Evolutionary conservation across 768 basidiomycete genomes (phyloP), one percentile per base, ranked within the genome.

Genomic region (Phanerochaete carnosa): DNA sequence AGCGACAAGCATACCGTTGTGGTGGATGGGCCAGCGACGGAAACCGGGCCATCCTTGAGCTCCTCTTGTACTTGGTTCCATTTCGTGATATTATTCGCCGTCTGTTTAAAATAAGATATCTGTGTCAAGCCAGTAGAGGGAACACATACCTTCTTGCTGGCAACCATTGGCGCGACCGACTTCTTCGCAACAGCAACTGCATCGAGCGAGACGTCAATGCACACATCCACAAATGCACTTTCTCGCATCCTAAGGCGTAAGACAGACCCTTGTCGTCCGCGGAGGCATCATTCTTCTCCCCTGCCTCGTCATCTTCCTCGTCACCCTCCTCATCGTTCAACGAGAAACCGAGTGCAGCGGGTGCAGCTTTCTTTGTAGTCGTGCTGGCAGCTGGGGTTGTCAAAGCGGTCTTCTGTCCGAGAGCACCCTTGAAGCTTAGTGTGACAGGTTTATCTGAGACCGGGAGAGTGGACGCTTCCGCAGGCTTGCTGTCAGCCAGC

Each of bases 31-130:
- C 39, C 65, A 59, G 71, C 32, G 8, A 55, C 49, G 16, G 66
- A 33, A 26, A 58, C 51, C 7, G 22, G 54, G 15, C 39, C 73
- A 26, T 70, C 65, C 37, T 68, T 83, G 53, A 97, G 80, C 68
- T 94, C 95, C 74, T 89, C 89, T 74, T 96, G 93, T 11, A 95
- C 92, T 76, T 89, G 89, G 71, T 95, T 98, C 97, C 96, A 99
- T 72, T 98, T 98, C 68, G 83, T 88, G 70, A 99, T 98, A 68
- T 95, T 94, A 72, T 83, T 90, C 52, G 84, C 90, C 47, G 87
- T 91, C 93, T 97, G 70, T 2, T 8, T 22, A 70, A 19, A 4
- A 43, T 43, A 4, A 43, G 39, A 45, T 59, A 59, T 55, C 6
- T 25, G 7, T 3, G 29, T 7, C 8, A 54, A 32, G 22, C 13